Base-by-base conservation (phyloP, 2,329 filamentous ascomycete genomes). In the Aspergillus felis region DNA sequence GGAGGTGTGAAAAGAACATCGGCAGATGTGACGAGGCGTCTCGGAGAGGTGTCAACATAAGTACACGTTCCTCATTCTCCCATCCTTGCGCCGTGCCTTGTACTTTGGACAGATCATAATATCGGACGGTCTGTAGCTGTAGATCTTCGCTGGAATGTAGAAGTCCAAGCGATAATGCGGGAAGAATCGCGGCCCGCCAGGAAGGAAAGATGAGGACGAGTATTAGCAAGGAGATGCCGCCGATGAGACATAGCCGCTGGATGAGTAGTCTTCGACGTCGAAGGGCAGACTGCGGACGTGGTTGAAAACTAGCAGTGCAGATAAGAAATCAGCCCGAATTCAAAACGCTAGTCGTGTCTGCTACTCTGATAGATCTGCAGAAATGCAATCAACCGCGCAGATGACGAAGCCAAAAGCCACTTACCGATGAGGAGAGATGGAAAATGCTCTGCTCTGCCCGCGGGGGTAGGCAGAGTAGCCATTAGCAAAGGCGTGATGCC, bases 1-100 rank as follows among this genome's bases (percentile, higher is more conserved):
- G 87, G 57, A 99, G 82, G 72, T 99, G 95, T n/a, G 89, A 89
- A 78, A 99, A 99, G 83, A 99, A 97, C 93, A 99, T 97, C 60
- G 88, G 85, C 51, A 99, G 78, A 81, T 99, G 94, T 27, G 90
- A 83, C 69, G 95, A 87, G 49, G 94, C 94, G 75, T 99, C 95
- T 75, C 94, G 86, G 55, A 99, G 84, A 48, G 94, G 94, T 17
- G 96, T 94, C 75, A 94, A 97, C 57, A 99, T 84, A 32, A 99
- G 82, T 64, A 99, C 96, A 63, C 94, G 87, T 78, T 99, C 94
- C 73, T 96, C 94, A 58, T 92, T 84, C 76, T 97, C 93, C 94
- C 94, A 99, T 5, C 94, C 95, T 63, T 90, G 87, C 53, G 90
- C 91, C 7, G 92, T 94, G 49, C 94, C 94, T 72, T 94, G 89